These are phyloP conservation scores for Aspergillus novoparasiticus DNA, from an alignment of 2,329 filamentous ascomycete species.

Conservation along the genomic window DNA sequence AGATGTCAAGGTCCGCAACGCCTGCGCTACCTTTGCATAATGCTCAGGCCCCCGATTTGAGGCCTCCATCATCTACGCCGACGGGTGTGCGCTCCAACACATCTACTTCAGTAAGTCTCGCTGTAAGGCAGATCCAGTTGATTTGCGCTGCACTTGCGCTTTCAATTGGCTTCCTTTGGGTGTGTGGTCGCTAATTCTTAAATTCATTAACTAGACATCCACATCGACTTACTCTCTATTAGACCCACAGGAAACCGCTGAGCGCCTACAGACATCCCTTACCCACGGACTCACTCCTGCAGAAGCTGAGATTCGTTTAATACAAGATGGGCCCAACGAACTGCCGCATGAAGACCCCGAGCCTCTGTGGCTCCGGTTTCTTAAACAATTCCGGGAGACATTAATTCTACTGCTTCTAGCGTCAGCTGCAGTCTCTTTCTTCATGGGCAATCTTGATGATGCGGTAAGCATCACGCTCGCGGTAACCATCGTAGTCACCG, in stretches of 20 bases:
- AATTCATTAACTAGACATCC: conserved; percentile 34
- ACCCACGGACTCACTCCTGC: conserved; percentile 76
- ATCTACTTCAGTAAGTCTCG: conserved; percentile 37
- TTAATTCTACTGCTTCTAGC: conserved; percentile 88
- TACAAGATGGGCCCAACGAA: conserved; percentile 86
- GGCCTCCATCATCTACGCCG: conserved; percentile 32
- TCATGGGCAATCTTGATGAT: conserved; percentile 93
- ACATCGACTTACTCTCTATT: conserved; percentile 63
- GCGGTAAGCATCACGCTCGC: conserved; percentile 93
- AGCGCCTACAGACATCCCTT: conserved; percentile 79
- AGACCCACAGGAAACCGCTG: conserved; percentile 75
- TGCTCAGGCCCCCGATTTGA: conserved; percentile 41
- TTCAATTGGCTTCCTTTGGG: neutral
- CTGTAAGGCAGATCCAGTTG: neutral
- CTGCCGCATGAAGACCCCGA: conserved; percentile 92
- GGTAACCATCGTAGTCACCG: conserved; percentile 93
- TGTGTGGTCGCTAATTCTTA: conserved; percentile 8
- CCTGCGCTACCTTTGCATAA: conserved; percentile 62
- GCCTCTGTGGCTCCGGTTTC: conserved; percentile 89
- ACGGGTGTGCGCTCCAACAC: conserved; percentile 30
- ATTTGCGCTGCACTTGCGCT: neutral
- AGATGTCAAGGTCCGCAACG: conserved; percentile 65
- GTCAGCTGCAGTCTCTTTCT: conserved; percentile 82
- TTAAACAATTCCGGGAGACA: conserved; percentile 96
- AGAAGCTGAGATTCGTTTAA: conserved; percentile 78